Base-by-base conservation (phyloP, 768 basidiomycete genomes). In the Paxillus involutus region DNA sequence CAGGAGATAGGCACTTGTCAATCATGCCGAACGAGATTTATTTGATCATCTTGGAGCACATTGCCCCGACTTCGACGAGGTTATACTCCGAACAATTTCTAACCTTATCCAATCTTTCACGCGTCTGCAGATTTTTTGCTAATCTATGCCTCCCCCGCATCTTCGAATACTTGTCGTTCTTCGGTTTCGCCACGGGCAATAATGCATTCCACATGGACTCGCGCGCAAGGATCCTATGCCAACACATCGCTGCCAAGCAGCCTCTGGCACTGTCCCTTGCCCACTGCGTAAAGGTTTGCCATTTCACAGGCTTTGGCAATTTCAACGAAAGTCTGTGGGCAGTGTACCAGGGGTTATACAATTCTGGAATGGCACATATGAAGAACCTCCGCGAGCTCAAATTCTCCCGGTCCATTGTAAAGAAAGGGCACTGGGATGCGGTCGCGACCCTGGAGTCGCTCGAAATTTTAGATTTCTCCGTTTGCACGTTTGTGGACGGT, bases 1-100 rank as follows among this genome's bases (percentile, higher is more conserved):
- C 11, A 2, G 57, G 11, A 1, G 35, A 48, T 3, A 55, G 48
- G 21, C 11, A 7, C 6, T 56, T 74, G 11, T 58, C 69, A 1
- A 59, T 68, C 5, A 70, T 81, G 49, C 79, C 79, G 2, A 73
- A 70, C 53, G 79, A 81, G 54, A 66, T 80, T n/a, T 80, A 78
- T 47, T 55, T 73, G 6, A 60, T 70, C 47, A 77, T 80, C 16
- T 70, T 78, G 42, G 67, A 66, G 16, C 61, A 63, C 35, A 40
- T 79, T 6, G 58, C 56, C 29, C 65, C 68, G 17, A 46, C 61
- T 0, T 50, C 60, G 14, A 47, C 59, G 0, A 52, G 39, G 52
- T 56, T 39, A 10, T 44, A 45, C 7, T 44, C 47, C 3, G 62
- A 73, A n/a, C 9, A 57, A 29, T 19, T 52, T 10, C 3, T 3